These are phyloP conservation scores for Deinandra increscens DNA, from an alignment of 129 eudicot species.

Conservation along the genomic window DNA sequence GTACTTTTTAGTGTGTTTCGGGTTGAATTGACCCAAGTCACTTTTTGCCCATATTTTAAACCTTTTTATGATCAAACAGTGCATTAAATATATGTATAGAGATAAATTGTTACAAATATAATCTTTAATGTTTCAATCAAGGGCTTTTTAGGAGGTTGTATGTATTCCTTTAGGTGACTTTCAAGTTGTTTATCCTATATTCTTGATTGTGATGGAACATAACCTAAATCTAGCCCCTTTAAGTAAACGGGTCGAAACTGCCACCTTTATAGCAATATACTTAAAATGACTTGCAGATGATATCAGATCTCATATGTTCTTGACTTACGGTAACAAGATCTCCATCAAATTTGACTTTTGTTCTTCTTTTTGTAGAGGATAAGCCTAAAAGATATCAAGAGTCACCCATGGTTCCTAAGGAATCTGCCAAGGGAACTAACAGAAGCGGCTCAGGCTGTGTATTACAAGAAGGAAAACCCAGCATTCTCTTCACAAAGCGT, in stretches of 20 bases:
- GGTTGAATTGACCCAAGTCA: not conserved
- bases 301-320: too few species aligned
- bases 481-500: constrained; percentile 74
- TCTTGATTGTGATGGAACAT: not conserved
- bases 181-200: not conserved
- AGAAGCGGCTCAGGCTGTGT: constrained; percentile 67
- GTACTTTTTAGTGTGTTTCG: not conserved
- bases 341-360: not conserved
- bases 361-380: constrained; percentile 67
- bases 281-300: too few species aligned
- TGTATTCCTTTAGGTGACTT: not conserved
- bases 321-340: not conserved
- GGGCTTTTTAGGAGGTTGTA: not conserved
- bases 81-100: not conserved
- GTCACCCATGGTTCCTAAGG: constrained; percentile 93
- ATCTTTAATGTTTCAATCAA: too few species aligned
- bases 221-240: not conserved
- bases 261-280: not conserved
- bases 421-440: constrained; percentile 84
- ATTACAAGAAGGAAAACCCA: constrained; percentile 79
- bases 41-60: not conserved
- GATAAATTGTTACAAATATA: too few species aligned
- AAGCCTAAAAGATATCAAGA: constrained; percentile 74
- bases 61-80: not conserved
- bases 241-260: not conserved